Evolutionary conservation across 2,329 filamentous ascomycete species (phyloP).

Genomic region (Fusarium citri): DNA sequence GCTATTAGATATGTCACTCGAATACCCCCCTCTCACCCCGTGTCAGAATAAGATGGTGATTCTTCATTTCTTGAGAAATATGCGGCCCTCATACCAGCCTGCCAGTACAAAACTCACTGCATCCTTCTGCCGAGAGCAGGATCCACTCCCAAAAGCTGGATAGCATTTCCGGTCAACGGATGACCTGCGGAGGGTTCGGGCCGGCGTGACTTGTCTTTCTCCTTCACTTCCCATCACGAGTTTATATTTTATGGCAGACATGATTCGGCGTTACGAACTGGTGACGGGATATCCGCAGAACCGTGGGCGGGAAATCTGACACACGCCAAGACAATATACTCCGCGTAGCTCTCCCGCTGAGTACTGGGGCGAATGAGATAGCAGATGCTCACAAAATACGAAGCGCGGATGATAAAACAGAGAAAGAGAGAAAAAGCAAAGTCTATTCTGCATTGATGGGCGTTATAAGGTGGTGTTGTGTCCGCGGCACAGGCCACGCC

Average conservation of each 20-base stretch:
- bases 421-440: slow-evolving; percentile 31
- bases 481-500: slow-evolving; percentile 19
- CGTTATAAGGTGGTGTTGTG: slow-evolving; percentile 23
- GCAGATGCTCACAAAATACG: slow-evolving; percentile 19
- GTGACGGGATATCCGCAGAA: slow-evolving; percentile 4
- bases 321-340: slow-evolving; percentile 13
- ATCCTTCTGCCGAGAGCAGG: slow-evolving; percentile 1
- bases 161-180: slow-evolving; percentile 19
- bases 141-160: slow-evolving; percentile 10
- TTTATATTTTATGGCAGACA: neutral
- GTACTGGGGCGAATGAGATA: slow-evolving; percentile 20
- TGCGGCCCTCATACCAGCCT: neutral
- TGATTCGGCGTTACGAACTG: slow-evolving; percentile 7
- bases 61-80: neutral
- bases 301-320: slow-evolving; percentile 23
- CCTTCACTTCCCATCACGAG: neutral
- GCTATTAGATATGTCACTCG: neutral
- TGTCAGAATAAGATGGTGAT: neutral
- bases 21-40: neutral
- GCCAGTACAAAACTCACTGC: neutral
- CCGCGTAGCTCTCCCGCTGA: slow-evolving; percentile 1
- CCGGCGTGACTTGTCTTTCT: slow-evolving; percentile 5
- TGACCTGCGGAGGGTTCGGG: slow-evolving; percentile 23
- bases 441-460: slow-evolving; percentile 25
- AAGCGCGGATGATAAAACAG: slow-evolving; percentile 6